Conservation (phyloP, 2,329 filamentous ascomycete genomes). For the Aspergillus tubingensis region DNA sequence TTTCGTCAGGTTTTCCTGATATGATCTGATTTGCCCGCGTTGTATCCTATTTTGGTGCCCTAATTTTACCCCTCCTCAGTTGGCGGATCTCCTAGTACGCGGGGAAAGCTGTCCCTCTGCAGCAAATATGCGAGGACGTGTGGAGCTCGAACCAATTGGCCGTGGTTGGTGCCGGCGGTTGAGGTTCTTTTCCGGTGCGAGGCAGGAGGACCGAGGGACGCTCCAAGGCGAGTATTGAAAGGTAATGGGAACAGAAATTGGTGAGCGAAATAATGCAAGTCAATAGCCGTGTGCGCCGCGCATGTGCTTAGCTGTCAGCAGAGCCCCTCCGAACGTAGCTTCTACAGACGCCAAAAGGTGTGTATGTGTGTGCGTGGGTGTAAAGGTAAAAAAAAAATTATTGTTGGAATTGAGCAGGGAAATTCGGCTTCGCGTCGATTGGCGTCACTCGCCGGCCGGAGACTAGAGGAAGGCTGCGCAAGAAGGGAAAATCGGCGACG, state of each 20-base stretch:
- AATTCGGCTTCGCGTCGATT: constrained; percentile 17
- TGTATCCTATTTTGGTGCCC: constrained; percentile 21
- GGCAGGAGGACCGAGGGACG: constrained; percentile 7
- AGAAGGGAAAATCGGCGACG: constrained; percentile 26
- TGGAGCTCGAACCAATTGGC: constrained; percentile 34
- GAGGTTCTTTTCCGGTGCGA: constrained; percentile 12
- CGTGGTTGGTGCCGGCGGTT: constrained; percentile 19
- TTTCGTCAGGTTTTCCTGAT: constrained; percentile 18
- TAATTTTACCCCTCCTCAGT: constrained; percentile 29
- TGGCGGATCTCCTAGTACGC: constrained; percentile 36
- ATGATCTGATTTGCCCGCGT: constrained; percentile 23
- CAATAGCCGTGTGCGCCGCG: constrained; percentile 28
- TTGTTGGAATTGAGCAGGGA: constrained; percentile 17
- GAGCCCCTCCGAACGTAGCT: constrained; percentile 24
- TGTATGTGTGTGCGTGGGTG: too few species aligned
- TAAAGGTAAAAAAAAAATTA: too few species aligned
- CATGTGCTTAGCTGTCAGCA: constrained; percentile 31
- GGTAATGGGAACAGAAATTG: constrained; percentile 17
- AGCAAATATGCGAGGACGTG: constrained; percentile 29
- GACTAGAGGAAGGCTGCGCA: constrained; percentile 8
- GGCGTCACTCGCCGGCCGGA: constrained; percentile 15
- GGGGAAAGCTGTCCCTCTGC: constrained; percentile 38
- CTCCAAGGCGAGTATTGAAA: constrained; percentile 12
- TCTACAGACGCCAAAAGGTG: constrained; percentile 1
- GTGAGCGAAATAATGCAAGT: constrained; percentile 26